Evolutionary conservation across 805 yeast genomes (phyloP), one percentile per base, ranked within the genome.

Genomic region (Saccharomycopsis fibuligera): DNA sequence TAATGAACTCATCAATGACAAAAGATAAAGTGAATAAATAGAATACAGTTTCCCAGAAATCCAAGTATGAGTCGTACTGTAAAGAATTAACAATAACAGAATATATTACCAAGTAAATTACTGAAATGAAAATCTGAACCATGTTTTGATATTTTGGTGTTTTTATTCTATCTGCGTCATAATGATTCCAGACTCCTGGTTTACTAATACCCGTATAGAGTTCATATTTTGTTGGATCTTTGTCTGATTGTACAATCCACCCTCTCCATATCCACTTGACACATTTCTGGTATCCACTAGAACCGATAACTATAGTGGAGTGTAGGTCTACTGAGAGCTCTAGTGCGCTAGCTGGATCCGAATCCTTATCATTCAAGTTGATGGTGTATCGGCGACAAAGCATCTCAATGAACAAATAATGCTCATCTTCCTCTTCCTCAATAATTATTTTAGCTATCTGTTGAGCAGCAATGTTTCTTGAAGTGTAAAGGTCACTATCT

Each of bases 261-360:
- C 96, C 96, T 49, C 90, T 70, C 96, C 96, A 88, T 43, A 88
- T 64, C 95, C 96, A 88, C 56, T 82, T 79, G 58, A 87, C 74
- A 66, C 96, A 86, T 47, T 95, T 68, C 64, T 88, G 96, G 62
- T 79, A 88, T 0, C 96, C 96, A 6, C 83, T 68, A 0, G 95
- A 78, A 2, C 88, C 81, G 57, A 89, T 86, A 16, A 87, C 81
- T 21, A 74, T 72, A 6, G 90, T 81, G 9, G 85, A 76, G 57
- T 88, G 96, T 76, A 81, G 77, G 60, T 88, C 96, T 24, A 86
- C 88, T 0, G 96, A 95, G 58, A 87, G 63, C 61, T 88, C 96
- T 54, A 88, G 66, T 0, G 89, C 95, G 64, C 78, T 83, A n/a
- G 74, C 65, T 0, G 95, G 91, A 3, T 62, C 70, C 1, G 79